Evolutionary conservation across 2,329 filamentous ascomycete genomes (phyloP), one percentile per base, ranked within the genome.

Genomic region (Ploettnerulaceae sp.): DNA sequence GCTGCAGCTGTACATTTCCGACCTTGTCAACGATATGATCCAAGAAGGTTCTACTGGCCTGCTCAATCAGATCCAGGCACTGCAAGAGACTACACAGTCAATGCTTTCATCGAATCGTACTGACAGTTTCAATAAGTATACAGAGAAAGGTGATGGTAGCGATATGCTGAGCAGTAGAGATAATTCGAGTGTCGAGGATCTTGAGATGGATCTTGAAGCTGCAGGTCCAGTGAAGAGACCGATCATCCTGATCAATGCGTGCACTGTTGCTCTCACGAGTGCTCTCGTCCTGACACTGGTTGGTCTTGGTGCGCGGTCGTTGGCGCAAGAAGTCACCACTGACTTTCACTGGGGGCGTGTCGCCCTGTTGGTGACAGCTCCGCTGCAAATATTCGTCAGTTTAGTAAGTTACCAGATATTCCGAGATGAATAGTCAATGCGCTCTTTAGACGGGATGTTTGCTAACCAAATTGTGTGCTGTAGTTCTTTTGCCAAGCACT

Each of bases 401-500:
- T n/a, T 29, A n/a, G 26, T 29, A 8, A 29, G 4, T n/a, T 29
- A 9, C 26, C 26, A 9, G 4, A 4, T 29, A 4, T 8, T 8
- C 14, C 26, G 7, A 9, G 26, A n/a, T 4, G 26, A 8, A n/a
- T n/a, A n/a, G n/a, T n/a, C n/a, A n/a, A n/a, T n/a, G n/a, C n/a
- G n/a, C n/a, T n/a, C n/a, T n/a, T n/a, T n/a, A n/a, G n/a, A n/a
- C n/a, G n/a, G n/a, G n/a, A n/a, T n/a, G n/a, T n/a, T n/a, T 29
- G 26, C 26, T 29, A n/a, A 29, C 26, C 4, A n/a, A n/a, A n/a
- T n/a, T n/a, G n/a, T 29, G 26, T n/a, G 3, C 9, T 3, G 26
- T 8, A 29, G 26, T 88, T 91, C 71, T 89, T 91, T 62, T 81
- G 74, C 17, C 84, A 89, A 65, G 85, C 89, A 60, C 84, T 90